Evolutionary conservation across 345 rosid genomes (phyloP).

Genomic region (Carallia brachiata): DNA sequence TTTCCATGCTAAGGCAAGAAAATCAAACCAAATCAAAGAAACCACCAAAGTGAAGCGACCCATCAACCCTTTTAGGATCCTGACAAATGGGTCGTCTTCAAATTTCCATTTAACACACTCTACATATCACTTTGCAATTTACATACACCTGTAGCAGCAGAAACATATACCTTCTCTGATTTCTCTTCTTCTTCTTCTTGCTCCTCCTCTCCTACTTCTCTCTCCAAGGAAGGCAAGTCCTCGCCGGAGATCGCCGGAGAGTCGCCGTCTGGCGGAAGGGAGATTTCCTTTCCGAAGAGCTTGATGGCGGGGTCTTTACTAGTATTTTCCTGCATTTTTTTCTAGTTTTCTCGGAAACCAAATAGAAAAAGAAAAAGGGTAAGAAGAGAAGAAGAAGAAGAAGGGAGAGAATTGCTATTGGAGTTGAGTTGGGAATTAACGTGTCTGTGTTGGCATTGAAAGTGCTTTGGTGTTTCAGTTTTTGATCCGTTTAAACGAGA

Average conservation of each 20-base stretch:
- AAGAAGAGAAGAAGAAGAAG: not conserved
- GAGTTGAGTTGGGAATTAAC: not conserved
- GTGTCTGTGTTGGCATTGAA: constrained; percentile 27
- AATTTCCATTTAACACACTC: constrained; percentile 10
- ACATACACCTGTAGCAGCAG: not conserved
- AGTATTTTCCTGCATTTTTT: constrained; percentile 39
- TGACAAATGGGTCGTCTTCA: constrained; percentile 24
- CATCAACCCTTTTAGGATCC: constrained; percentile 12
- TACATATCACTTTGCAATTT: not conserved
- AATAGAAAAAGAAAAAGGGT: not conserved
- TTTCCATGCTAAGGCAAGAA: not conserved
- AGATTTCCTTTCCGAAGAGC: constrained; percentile 79
- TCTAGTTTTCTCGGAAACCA: constrained; percentile 24
- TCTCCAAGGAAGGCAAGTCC: constrained; percentile 9
- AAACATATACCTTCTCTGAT: constrained; percentile 48
- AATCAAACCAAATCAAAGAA: constrained; percentile 6
- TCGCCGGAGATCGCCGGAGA: constrained; percentile 17
- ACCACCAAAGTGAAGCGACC: constrained; percentile 21
- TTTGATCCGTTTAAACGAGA: constrained; percentile 67
- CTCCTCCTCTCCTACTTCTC: constrained; percentile 14
- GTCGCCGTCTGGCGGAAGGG: constrained; percentile 36
- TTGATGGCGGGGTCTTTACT: constrained; percentile 56
- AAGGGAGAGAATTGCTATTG: constrained; percentile 20
- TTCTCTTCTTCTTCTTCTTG: constrained; percentile 12
- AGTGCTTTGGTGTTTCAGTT: constrained; percentile 25